Evolutionary conservation across 345 rosid genomes (phyloP), one percentile per base, ranked within the genome.

Genomic region (Gossypium bickii): DNA sequence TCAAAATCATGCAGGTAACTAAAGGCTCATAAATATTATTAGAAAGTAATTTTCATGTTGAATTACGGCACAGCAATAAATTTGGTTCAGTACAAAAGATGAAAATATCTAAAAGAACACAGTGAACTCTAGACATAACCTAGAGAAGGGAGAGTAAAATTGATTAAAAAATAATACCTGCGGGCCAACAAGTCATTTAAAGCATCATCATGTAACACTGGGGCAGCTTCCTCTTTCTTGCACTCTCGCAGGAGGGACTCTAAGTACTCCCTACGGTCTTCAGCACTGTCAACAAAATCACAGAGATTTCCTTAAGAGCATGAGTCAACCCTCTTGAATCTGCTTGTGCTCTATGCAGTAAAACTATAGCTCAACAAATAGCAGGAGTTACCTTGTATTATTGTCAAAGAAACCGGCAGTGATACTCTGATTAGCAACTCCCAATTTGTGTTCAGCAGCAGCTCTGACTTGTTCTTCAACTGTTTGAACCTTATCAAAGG

Each of bases 381-480:
- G 43, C 43, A 72, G 45, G 49, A 45, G 41, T 83, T 61, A 90
- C 98, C 98, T 93, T 57, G 98, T 91, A 78, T 93, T 89, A 67
- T 93, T 93, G 89, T 93, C 97, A 82, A 91, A 91, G 85, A 93
- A 93, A 47, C 98, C 98, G 52, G 98, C 98, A 74, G 98, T 93
- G 68, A 93, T 93, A 75, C 98, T 93, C 88, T 93, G 98, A 82
- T 93, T 91, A 80, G 97, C 98, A 80, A 93, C 97, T 78, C 98
- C 98, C 74, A 93, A 88, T 84, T 93, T 93, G 85, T 93, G 98
- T 83, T 93, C 97, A 17, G 98, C 97, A 47, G 98, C 76, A 81
- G 95, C 97, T 83, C 98, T 87, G 41, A 93, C 98, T 89, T 93
- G 97, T 81, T 93, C 97, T 84, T 93, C 98, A 64, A 93, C 97